Evolutionary conservation across 106 monocot species (phyloP).

Genomic region (Platanthera guangdongensis): DNA sequence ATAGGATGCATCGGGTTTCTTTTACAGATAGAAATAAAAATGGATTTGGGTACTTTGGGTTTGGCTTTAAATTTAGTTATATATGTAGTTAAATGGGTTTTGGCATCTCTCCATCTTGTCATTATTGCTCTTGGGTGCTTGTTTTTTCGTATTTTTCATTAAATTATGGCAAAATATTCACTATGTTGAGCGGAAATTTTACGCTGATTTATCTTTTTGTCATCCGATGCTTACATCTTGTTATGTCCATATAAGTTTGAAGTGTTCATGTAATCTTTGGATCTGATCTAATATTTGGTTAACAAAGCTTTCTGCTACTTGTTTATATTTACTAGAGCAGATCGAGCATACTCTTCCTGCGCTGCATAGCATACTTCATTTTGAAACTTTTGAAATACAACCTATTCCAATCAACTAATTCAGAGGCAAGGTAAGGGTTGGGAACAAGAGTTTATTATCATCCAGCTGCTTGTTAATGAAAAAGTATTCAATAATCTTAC

Average conservation of each 20-base stretch:
- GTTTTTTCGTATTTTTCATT: neutral
- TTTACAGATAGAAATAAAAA: neutral
- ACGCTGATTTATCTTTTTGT: neutral
- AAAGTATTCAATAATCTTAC: no score
- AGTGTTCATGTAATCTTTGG: no score
- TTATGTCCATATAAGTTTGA: neutral
- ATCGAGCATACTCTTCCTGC: no score
- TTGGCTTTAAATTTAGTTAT: neutral
- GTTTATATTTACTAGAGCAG: no score
- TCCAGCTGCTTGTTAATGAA: no score
- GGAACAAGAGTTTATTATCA: no score
- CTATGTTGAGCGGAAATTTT: neutral
- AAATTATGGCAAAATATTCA: neutral
- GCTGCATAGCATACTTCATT: no score
- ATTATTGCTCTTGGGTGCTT: neutral
- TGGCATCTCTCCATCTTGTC: neutral
- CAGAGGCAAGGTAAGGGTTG: no score
- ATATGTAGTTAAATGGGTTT: neutral
- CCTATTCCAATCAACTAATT: no score
- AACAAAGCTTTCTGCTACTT: no score
- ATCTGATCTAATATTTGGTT: no score
- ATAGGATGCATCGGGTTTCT: slow-evolving; percentile 11
- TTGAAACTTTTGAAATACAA: no score
- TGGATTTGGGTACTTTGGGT: neutral
- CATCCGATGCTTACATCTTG: neutral